A percentile compares a stretch with the other conserved stretches of the same genome.
These are phyloP conservation scores for Quercus parvula DNA, from an alignment of 306 rosid species.

Conservation along the genomic window DNA sequence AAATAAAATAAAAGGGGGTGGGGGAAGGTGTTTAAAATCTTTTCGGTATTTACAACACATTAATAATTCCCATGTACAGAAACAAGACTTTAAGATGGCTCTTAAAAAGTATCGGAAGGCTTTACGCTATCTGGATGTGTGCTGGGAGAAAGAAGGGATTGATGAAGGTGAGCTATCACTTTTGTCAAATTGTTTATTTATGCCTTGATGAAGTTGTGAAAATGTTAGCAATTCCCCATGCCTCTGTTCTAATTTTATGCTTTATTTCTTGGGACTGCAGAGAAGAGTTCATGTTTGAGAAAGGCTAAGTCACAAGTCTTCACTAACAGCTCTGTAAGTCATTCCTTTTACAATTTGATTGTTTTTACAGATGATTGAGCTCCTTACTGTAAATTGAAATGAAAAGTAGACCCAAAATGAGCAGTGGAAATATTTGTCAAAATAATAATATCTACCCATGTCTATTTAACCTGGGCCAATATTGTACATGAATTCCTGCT, in stretches of 20 bases:
- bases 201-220: background rate
- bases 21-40: background rate
- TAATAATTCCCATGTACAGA: slow-evolving; percentile 35
- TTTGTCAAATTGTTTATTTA: background rate
- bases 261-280: slow-evolving; percentile 40
- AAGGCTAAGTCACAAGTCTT: slow-evolving; percentile 86
- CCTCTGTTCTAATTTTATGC: slow-evolving; percentile 1
- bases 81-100: slow-evolving; percentile 83
- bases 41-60: background rate
- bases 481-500: background rate
- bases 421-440: background rate
- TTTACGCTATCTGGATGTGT: slow-evolving; percentile 74
- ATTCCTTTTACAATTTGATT: background rate
- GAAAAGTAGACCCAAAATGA: background rate
- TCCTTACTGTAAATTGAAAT: background rate
- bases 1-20: too few relatives aligned
- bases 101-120: slow-evolving; percentile 78
- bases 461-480: too few relatives aligned
- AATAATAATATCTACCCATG: background rate
- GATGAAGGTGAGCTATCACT: slow-evolving; percentile 59
- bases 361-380: background rate
- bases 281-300: slow-evolving; percentile 67
- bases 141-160: slow-evolving; percentile 94
- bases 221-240: background rate
- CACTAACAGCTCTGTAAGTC: slow-evolving; percentile 90